Percentiles rank a stretch among this genome's conserved stretches.
Evolutionary conservation across 1,284 basidiomycete genomes (phyloP).

Genomic region (Malassezia sp.): DNA sequence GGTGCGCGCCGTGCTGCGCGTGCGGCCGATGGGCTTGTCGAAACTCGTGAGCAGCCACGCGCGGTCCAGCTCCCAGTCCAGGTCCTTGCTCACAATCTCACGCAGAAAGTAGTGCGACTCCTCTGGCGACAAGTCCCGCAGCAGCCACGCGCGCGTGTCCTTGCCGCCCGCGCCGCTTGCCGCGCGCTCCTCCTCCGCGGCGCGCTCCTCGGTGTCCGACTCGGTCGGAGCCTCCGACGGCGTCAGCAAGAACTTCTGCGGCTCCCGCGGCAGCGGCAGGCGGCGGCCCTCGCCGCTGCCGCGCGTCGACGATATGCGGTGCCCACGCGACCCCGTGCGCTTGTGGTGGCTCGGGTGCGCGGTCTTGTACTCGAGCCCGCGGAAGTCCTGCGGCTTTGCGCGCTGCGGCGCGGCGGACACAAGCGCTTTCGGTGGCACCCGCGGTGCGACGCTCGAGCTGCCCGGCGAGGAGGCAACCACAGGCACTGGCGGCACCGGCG

Average conservation of each 20-base stretch:
- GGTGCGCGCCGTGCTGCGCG: background rate
- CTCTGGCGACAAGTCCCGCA: constrained; percentile 26
- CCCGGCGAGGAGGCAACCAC: background rate
- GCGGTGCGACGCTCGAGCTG: background rate
- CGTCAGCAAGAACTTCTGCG: constrained; percentile 12
- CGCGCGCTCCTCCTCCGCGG: background rate
- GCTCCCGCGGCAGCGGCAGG: background rate
- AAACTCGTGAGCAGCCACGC: constrained; percentile 30
- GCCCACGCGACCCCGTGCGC: background rate
- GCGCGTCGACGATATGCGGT: background rate
- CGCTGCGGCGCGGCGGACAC: too few species aligned
- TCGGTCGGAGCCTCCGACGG: constrained; percentile 15
- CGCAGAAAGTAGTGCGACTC: constrained; percentile 38
- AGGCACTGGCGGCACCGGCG: constrained; percentile 10
- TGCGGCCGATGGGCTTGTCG: constrained; percentile 21
- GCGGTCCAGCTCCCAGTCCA: constrained; percentile 37
- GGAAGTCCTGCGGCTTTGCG: background rate
- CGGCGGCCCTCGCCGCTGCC: background rate
- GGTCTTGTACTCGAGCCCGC: constrained; percentile 11
- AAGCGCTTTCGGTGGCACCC: too few species aligned
- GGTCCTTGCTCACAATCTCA: constrained; percentile 27
- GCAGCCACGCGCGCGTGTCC: constrained; percentile 20
- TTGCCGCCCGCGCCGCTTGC: background rate
- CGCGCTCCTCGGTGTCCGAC: constrained; percentile 5
- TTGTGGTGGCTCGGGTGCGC: background rate